Evolutionary conservation across 140 eudicot genomes (phyloP).

Genomic region (Flaveria floridana): DNA sequence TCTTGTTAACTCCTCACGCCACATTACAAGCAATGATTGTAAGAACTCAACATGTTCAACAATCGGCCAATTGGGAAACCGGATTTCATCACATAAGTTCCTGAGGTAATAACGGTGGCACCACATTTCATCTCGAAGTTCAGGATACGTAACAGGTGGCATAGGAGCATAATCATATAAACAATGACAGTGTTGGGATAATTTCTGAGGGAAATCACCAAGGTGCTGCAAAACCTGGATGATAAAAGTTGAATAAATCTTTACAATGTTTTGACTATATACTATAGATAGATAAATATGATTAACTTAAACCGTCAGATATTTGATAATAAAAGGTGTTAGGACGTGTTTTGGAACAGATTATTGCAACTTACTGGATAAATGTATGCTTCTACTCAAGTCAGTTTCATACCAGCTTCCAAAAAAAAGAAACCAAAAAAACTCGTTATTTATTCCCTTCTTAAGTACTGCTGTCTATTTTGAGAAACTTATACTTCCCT

Average conservation of each 20-base stretch:
- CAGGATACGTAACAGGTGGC: conserved; percentile 99
- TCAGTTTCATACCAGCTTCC: conserved; percentile 6
- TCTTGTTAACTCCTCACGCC: conserved; percentile 98
- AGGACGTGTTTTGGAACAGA: neutral
- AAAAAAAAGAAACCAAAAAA: neutral
- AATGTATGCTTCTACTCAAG: neutral
- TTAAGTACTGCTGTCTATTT: neutral
- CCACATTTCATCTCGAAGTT: conserved; percentile 98
- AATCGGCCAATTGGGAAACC: conserved; percentile 95
- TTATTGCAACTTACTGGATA: neutral
- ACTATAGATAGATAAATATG: conserved; percentile 6
- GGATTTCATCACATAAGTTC: conserved; percentile 86
- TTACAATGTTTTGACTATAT: conserved; percentile 8
- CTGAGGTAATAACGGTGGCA: conserved; percentile 96
- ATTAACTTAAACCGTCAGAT: neutral
- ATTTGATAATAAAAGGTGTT: neutral
- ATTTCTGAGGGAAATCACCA: conserved; percentile 95
- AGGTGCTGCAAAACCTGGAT: conserved; percentile 93
- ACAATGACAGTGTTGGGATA: conserved; percentile 91
- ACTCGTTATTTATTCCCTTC: neutral
- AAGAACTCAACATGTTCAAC: conserved; percentile 97
- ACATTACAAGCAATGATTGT: conserved; percentile 92
- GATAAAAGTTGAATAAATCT: conserved; percentile 24
- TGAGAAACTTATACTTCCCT: neutral
- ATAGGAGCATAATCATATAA: conserved; percentile 97